Base-by-base conservation (phyloP, 179 eudicot species). In the Pouteria campechiana region DNA sequence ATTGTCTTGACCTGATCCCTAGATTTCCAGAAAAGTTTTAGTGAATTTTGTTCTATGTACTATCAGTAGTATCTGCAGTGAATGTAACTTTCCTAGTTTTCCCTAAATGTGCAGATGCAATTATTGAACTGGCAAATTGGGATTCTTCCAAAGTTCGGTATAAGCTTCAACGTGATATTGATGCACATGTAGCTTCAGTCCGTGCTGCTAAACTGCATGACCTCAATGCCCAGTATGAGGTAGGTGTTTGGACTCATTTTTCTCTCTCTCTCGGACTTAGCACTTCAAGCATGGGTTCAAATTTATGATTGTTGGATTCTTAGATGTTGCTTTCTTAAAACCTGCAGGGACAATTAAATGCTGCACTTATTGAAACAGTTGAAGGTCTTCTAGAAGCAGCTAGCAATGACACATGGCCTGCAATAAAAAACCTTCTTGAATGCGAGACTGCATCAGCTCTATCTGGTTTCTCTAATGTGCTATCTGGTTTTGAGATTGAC, bases 401-500 rank as follows among this genome's bases (percentile, higher is more conserved):
- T 38, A 49, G 53, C 17, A 34, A 55, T 7, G 63, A 48, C 34
- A 65, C 73, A 18, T 74, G 80, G 76, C 40, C 67, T 6, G 50
- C 73, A 13, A 52, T 74, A 23, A 65, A 73, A 46, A 46, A 35
- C 23, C 62, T 74, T 39, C 48, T 74, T 14, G 50, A 44, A 16
- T 73, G 50, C 13, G 76, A 74, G 49, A 70, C 64, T 19, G 56
- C 55, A 32, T 30, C 38, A 20, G 53, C 65, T 22, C 48, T 54
- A 32, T 51, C 55, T 7, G 46, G 25, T 7, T 63, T 74, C 45
- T 54, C 53, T 13, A 16, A 46, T 47, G 60, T 60, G 24, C 25
- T 70, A 27, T 6, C 65, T n/a, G 35, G 65, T 47, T 70, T 65
- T 55, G 76, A 74, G 32, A 37, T 74, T 61, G 68, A 66, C 46